Percentiles rank a stretch among this genome's conserved stretches.
phyloP scores from a whole-genome alignment of 75 land plant species.

The Larix kaempferi region DNA sequence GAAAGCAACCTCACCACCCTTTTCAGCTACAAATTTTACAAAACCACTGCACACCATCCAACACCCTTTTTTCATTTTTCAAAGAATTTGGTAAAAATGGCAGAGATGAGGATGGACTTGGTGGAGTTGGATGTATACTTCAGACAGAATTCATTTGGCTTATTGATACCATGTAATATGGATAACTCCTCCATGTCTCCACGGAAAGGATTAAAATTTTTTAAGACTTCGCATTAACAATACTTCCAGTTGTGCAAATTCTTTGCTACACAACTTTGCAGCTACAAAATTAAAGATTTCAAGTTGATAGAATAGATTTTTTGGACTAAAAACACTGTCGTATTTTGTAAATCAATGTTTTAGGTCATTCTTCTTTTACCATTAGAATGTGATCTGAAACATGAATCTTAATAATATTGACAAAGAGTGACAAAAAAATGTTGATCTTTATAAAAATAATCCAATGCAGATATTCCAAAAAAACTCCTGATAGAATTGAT shows the following conservation, averaged over 20 bases:
- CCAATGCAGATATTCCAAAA: not conserved
- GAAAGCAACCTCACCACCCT: conserved; percentile 20
- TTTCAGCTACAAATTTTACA: conserved; percentile 70
- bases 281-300: no score
- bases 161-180: conserved; percentile 45
- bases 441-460: not conserved
- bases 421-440: not conserved
- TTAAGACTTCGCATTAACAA: not conserved
- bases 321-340: no score
- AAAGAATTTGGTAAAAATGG: conserved; percentile 24
- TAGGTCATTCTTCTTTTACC: no score
- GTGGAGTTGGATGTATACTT: conserved; percentile 53
- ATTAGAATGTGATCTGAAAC: no score
- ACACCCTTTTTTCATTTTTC: conserved; percentile 11
- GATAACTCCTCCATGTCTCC: conserved; percentile 58
- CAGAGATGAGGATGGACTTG: conserved; percentile 32
- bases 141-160: conserved; percentile 69
- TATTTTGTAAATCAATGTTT: not conserved
- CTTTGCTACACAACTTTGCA: conserved; percentile 1
- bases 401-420: no score
- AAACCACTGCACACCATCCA: conserved; percentile 44
- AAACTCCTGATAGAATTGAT: not conserved
- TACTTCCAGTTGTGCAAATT: not conserved
- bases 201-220: not conserved
- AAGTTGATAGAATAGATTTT: not conserved